These are phyloP conservation scores for Citeromyces matritensis DNA, from an alignment of 805 yeast genomes.

Conservation along the genomic window DNA sequence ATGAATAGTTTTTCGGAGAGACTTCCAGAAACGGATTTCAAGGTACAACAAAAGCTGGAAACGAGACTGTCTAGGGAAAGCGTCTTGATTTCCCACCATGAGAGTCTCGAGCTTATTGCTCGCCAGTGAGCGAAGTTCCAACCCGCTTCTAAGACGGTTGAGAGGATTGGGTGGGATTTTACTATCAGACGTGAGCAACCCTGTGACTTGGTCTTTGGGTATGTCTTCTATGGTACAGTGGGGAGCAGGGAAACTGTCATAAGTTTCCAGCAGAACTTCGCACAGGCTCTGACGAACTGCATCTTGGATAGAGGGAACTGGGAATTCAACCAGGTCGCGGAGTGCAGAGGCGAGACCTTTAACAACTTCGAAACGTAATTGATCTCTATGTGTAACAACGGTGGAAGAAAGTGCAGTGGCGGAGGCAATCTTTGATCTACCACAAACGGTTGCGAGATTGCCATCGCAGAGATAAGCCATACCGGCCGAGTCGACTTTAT, in stretches of 20 bases:
- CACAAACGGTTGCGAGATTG: conserved; percentile 11
- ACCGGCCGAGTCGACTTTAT: background rate
- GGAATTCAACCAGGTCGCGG: conserved; percentile 19
- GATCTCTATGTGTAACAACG: conserved; percentile 1
- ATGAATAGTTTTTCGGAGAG: conserved; percentile 29
- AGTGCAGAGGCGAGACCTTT: conserved; percentile 37
- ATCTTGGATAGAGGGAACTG: conserved; percentile 20
- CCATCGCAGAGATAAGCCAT: conserved; percentile 2
- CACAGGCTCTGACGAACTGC: conserved; percentile 25
- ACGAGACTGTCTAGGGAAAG: conserved; percentile 19
- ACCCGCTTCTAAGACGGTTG: background rate
- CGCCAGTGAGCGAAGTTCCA: conserved; percentile 9
- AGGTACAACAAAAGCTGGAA: conserved; percentile 43
- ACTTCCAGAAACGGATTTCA: conserved; percentile 44
- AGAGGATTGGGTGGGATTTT: conserved; percentile 12
- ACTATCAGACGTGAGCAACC: conserved; percentile 18
- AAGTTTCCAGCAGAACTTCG: conserved; percentile 21
- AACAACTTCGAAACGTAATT: conserved; percentile 11
- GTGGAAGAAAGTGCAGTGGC: background rate
- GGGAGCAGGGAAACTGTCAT: conserved; percentile 3
- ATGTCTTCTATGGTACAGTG: conserved; percentile 2
- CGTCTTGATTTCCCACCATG: conserved; percentile 6
- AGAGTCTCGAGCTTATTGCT: conserved; percentile 13
- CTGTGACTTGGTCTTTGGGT: conserved; percentile 8
- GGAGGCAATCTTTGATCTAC: conserved; percentile 29